phyloP scores from a whole-genome alignment of 2,329 filamentous ascomycete species.

The Leptographium wingfieldii region DNA sequence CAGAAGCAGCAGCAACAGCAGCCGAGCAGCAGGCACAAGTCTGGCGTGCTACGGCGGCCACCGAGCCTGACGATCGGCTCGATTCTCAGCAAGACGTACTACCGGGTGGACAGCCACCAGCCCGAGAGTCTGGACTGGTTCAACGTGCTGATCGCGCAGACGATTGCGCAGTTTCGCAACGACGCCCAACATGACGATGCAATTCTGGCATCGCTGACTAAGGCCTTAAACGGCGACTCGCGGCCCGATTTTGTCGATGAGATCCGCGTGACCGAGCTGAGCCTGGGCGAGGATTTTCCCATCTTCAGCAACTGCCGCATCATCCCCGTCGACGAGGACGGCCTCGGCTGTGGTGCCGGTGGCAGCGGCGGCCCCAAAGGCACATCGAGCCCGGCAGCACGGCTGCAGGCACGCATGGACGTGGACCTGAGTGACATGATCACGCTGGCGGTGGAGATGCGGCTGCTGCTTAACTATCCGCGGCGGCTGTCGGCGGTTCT shows the following conservation, averaged over 20 bases:
- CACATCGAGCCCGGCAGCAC: slow-evolving; percentile 27
- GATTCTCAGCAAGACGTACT: slow-evolving; percentile 93
- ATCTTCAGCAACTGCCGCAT: slow-evolving; percentile 98
- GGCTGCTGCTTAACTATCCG: slow-evolving; percentile 86
- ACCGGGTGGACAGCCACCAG: slow-evolving; percentile 90
- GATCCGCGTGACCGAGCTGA: slow-evolving; percentile 88
- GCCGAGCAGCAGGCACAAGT: slow-evolving; percentile 28
- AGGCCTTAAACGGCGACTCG: slow-evolving; percentile 72
- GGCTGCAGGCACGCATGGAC: slow-evolving; percentile 90
- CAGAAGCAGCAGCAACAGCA: slow-evolving; percentile 22
- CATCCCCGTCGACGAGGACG: slow-evolving; percentile 79
- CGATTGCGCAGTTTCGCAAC: slow-evolving; percentile 85
- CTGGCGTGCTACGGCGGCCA: slow-evolving; percentile 58
- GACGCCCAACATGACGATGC: slow-evolving; percentile 88
- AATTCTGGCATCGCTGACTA: slow-evolving; percentile 73
- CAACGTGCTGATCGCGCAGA: slow-evolving; percentile 93
- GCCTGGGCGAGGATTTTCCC: slow-evolving; percentile 89
- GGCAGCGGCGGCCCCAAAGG: neutral
- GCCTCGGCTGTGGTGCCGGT: slow-evolving; percentile 34
- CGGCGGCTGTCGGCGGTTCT: slow-evolving; percentile 79
- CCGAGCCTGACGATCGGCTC: slow-evolving; percentile 79
- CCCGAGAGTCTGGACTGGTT: slow-evolving; percentile 98
- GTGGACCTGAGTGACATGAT: slow-evolving; percentile 94
- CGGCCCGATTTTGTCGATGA: slow-evolving; percentile 88
- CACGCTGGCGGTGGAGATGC: slow-evolving; percentile 88